These are phyloP conservation scores for Chlamydomonas urium DNA, from an alignment of 139 green algal species.

Conservation along the genomic window DNA sequence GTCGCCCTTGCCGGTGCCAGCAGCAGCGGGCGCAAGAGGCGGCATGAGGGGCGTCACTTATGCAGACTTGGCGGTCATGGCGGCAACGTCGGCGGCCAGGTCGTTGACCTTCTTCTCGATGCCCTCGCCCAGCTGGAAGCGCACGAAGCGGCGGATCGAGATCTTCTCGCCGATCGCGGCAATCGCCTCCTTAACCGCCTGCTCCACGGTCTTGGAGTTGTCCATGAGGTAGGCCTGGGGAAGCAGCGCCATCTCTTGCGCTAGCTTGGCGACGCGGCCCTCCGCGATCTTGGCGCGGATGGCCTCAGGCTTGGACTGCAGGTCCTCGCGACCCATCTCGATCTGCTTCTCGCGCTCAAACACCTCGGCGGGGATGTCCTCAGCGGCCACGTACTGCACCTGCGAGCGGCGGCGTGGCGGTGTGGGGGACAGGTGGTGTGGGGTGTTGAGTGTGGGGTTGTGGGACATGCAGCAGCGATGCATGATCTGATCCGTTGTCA, in stretches of 20 bases:
- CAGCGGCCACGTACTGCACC: constrained; percentile 36
- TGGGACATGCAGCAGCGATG: too few species aligned
- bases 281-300: constrained; percentile 96
- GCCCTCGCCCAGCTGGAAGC: constrained; percentile 92
- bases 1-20: too few species aligned
- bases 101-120: constrained; percentile 92
- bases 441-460: background rate
- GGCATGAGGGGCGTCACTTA: constrained; percentile 9
- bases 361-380: constrained; percentile 73
- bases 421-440: background rate
- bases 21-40: background rate
- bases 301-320: constrained; percentile 85
- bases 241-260: constrained; percentile 74
- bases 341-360: constrained; percentile 83
- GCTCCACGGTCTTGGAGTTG: constrained; percentile 78
- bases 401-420: background rate
- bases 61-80: constrained; percentile 70
- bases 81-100: constrained; percentile 94
- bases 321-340: constrained; percentile 96
- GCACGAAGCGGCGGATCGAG: constrained; percentile 73
- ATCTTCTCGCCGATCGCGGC: constrained; percentile 93
- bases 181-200: constrained; percentile 83
- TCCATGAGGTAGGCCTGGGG: constrained; percentile 91
- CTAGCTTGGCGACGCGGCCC: constrained; percentile 87
- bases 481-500: too few species aligned